Percentiles rank a stretch among this genome's conserved stretches.
Conservation (phyloP, 2,329 filamentous ascomycete species). For the Colletotrichum chrysophilum region DNA sequence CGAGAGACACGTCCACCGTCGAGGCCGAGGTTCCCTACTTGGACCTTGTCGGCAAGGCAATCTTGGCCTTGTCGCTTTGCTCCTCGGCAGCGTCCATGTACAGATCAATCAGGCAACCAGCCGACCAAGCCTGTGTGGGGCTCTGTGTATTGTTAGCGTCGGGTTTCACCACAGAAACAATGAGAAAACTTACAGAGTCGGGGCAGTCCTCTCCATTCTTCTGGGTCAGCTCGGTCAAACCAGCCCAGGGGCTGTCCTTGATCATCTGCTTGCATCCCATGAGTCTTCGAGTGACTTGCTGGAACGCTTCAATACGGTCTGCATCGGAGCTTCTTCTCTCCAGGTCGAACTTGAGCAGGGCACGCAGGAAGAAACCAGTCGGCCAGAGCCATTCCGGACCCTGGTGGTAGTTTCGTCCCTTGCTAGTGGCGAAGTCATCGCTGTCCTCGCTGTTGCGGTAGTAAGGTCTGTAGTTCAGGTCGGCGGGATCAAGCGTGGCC, state of each 20-base stretch:
- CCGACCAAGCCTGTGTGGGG: constrained; percentile 96
- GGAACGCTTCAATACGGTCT: constrained; percentile 85
- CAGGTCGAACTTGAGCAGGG: constrained; percentile 89
- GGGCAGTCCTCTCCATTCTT: constrained; percentile 82
- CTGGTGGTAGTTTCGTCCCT: constrained; percentile 97
- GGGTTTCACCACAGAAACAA: background rate
- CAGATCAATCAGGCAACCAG: constrained; percentile 90
- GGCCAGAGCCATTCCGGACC: constrained; percentile 99
- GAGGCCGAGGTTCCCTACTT: background rate
- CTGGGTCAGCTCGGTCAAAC: constrained; percentile 91
- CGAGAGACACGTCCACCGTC: background rate
- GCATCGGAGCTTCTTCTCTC: constrained; percentile 66
- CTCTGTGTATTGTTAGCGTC: constrained; percentile 56
- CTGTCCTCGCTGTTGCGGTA: constrained; percentile 97
- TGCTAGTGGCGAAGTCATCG: constrained; percentile 87
- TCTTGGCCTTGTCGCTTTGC: constrained; percentile 35
- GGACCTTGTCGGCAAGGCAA: constrained; percentile 28
- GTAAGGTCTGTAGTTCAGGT: constrained; percentile 92
- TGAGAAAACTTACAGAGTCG: constrained; percentile 75
- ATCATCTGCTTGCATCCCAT: constrained; percentile 87
- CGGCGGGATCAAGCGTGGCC: constrained; percentile 91
- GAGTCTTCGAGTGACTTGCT: constrained; percentile 87
- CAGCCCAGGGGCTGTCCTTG: constrained; percentile 81
- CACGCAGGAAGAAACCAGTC: constrained; percentile 92
- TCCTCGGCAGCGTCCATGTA: constrained; percentile 85